A percentile compares a stretch with the other conserved stretches of the same genome.
Evolutionary conservation across 306 rosid species (phyloP).

Genomic region (Rubus idaeus): DNA sequence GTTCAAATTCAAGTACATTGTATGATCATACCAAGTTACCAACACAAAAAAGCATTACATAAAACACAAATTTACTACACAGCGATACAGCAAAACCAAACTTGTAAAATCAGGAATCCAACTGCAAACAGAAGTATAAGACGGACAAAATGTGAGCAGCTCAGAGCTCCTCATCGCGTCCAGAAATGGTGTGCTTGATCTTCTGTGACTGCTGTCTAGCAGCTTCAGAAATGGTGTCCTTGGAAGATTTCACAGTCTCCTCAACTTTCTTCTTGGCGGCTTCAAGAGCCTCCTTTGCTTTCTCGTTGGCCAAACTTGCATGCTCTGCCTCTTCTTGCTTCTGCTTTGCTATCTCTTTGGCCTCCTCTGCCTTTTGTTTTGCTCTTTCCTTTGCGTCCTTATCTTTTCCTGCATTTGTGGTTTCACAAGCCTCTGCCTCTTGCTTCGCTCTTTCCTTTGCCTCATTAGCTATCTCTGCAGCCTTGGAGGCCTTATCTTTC

Average conservation of each 20-base stretch:
- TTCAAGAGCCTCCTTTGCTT: slow-evolving; percentile 5
- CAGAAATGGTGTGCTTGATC: slow-evolving; percentile 27
- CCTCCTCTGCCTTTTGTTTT: slow-evolving; percentile 1
- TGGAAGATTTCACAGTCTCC: slow-evolving; percentile 25
- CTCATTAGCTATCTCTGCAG: neutral
- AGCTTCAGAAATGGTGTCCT: slow-evolving; percentile 36
- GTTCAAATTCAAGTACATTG: neutral
- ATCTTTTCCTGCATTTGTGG: neutral
- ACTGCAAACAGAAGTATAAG: neutral
- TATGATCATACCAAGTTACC: neutral
- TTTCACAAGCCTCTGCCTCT: neutral
- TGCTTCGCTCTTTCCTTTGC: neutral
- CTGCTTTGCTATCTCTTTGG: neutral
- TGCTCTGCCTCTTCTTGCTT: slow-evolving; percentile 3
- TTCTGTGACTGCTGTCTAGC: slow-evolving; percentile 40
- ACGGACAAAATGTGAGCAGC: neutral
- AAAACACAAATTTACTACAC: neutral
- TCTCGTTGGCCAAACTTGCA: slow-evolving; percentile 19
- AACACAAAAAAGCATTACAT: neutral
- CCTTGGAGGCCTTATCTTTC: neutral
- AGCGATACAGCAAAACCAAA: neutral
- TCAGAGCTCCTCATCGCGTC: slow-evolving; percentile 61
- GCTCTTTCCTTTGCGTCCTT: slow-evolving; percentile 7
- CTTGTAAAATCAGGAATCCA: neutral
- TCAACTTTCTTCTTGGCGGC: slow-evolving; percentile 14